Conservation (phyloP, 306 rosid species). For the Cucumis melo region DNA sequence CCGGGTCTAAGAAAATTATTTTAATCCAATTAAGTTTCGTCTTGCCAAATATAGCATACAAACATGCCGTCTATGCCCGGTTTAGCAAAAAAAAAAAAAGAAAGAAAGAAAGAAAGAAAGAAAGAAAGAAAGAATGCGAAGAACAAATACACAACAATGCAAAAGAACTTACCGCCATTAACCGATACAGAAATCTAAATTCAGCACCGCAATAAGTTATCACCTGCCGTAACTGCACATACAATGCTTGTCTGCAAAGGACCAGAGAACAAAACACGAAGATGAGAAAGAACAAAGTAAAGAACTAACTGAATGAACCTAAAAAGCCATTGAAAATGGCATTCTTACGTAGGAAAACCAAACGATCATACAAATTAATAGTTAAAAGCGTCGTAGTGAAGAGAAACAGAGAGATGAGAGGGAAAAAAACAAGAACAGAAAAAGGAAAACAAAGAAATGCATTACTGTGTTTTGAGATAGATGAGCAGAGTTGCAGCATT, state of each 20-base stretch:
- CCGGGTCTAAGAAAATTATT: neutral
- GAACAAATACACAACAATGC: neutral
- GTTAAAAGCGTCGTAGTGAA: neutral
- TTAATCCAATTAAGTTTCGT: neutral
- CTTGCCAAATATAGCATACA: neutral
- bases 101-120: neutral
- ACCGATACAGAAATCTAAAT: neutral
- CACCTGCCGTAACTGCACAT: neutral
- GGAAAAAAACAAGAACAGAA: neutral
- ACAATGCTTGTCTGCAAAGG: neutral
- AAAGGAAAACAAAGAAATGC: neutral
- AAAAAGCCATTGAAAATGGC: neutral
- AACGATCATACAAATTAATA: neutral
- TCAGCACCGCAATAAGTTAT: neutral
- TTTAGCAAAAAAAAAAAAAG: neutral
- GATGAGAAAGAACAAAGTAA: neutral
- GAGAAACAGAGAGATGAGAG: neutral
- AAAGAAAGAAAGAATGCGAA: neutral
- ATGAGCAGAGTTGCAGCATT: neutral
- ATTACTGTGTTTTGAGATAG: too few relatives aligned
- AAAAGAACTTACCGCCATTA: neutral
- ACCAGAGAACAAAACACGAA: neutral
- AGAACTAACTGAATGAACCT: neutral
- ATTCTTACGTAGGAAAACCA: neutral
- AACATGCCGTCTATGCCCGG: neutral